Evolutionary conservation across 371 early-diverging fungal genomes (phyloP).

Genomic region (Conidiobolus incongruus): DNA sequence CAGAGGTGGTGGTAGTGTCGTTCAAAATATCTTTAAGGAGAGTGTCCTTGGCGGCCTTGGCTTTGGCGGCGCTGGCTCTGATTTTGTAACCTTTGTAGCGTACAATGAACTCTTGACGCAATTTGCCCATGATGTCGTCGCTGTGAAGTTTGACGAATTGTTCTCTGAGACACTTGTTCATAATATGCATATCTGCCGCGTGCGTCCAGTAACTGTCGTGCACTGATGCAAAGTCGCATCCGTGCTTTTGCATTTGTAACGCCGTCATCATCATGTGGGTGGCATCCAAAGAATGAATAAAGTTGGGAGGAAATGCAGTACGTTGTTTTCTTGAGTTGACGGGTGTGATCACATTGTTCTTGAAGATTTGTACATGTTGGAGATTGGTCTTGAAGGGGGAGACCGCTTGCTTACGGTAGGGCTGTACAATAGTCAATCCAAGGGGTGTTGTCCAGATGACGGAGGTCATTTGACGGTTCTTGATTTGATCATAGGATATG

Average conservation of each 20-base stretch:
- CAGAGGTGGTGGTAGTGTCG: constrained; percentile 6
- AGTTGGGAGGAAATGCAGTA: constrained; percentile 96
- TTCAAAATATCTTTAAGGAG: background rate
- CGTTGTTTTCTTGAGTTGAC: constrained; percentile 82
- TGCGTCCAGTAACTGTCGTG: constrained; percentile 99
- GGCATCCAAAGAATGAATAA: constrained; percentile 93
- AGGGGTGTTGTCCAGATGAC: constrained; percentile 96
- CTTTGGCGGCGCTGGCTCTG: constrained; percentile 23
- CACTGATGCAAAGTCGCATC: constrained; percentile 78
- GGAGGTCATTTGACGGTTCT: constrained; percentile 45
- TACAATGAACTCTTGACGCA: constrained; percentile 59
- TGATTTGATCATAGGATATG: constrained; percentile 1
- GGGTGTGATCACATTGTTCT: constrained; percentile 43
- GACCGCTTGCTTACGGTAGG: constrained; percentile 57
- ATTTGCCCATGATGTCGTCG: constrained; percentile 60
- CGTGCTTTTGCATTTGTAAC: constrained; percentile 52
- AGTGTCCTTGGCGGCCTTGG: background rate
- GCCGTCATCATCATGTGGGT: constrained; percentile 94
- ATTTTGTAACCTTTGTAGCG: constrained; percentile 55
- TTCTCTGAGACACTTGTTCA: constrained; percentile 70
- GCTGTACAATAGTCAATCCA: constrained; percentile 87
- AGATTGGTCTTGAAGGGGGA: constrained; percentile 45
- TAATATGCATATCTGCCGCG: constrained; percentile 67
- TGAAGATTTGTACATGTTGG: constrained; percentile 55
- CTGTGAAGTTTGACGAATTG: constrained; percentile 76